These are phyloP conservation scores for Acacia confusa DNA, from an alignment of 306 rosid species.

Conservation along the genomic window DNA sequence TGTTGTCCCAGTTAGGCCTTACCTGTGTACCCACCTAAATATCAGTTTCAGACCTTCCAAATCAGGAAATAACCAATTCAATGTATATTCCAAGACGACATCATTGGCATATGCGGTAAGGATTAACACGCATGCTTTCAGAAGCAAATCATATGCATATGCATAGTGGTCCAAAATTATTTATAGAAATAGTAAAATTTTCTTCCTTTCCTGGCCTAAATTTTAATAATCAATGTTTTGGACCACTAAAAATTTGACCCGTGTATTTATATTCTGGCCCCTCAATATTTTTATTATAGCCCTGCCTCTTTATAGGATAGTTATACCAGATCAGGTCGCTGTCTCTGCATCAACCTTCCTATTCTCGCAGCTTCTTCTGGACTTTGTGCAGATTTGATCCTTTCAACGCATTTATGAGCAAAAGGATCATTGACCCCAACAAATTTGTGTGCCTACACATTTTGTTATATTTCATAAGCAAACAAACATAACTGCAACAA, in stretches of 20 bases:
- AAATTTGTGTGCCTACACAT: slow-evolving; percentile 75
- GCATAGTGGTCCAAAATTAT: not conserved
- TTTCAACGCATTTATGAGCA: slow-evolving; percentile 64
- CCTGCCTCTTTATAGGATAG: not conserved
- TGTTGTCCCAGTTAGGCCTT: slow-evolving; percentile 79
- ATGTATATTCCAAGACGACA: not conserved
- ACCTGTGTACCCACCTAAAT: slow-evolving; percentile 46
- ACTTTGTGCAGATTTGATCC: slow-evolving; percentile 73
- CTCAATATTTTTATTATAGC: not conserved
- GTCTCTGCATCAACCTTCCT: slow-evolving; percentile 85
- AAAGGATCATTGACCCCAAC: slow-evolving; percentile 60
- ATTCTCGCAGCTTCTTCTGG: slow-evolving; percentile 89
- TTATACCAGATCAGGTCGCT: slow-evolving; percentile 67
- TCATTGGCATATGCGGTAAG: not conserved
- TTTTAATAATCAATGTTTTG: not conserved
- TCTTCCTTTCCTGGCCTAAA: not conserved
- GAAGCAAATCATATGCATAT: not conserved
- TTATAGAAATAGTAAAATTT: not conserved
- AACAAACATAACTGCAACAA: slow-evolving; percentile 12
- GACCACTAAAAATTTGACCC: not conserved
- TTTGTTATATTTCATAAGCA: slow-evolving; percentile 10
- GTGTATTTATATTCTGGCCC: not conserved
- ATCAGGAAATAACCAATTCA: not conserved
- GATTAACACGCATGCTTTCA: not conserved
- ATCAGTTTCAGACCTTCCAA: not conserved